Conservation (phyloP, 306 rosid species). For the Spatholobus suberectus region DNA sequence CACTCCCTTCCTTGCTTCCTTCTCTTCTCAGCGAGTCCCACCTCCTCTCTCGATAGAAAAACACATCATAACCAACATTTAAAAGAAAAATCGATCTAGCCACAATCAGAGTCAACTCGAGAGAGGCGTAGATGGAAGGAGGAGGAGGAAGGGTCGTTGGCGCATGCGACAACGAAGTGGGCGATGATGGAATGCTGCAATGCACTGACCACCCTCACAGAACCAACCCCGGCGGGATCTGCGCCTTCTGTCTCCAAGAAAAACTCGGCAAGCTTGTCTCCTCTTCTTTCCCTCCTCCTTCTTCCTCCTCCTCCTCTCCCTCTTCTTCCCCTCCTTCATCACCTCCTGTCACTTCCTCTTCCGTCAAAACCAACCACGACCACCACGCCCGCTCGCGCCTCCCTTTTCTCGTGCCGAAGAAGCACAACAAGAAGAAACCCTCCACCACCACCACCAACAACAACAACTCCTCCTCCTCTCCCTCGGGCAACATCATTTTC, state of each 20-base stretch:
- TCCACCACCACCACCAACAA: too few relatives aligned
- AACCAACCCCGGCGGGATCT: slow-evolving; percentile 79
- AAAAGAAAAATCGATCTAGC: too few relatives aligned
- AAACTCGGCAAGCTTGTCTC: slow-evolving; percentile 88
- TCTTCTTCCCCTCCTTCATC: slow-evolving; percentile 52
- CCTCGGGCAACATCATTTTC: slow-evolving; percentile 52
- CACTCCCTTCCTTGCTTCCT: too few relatives aligned
- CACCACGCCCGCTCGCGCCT: slow-evolving; percentile 51
- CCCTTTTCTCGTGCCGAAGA: slow-evolving; percentile 69
- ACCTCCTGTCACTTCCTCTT: too few relatives aligned
- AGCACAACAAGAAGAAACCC: background rate
- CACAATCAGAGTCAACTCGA: too few relatives aligned
- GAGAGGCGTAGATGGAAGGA: background rate
- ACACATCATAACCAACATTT: too few relatives aligned
- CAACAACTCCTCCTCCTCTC: slow-evolving; percentile 50
- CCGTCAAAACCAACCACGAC: too few relatives aligned
- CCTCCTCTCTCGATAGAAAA: too few relatives aligned
- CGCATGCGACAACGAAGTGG: slow-evolving; percentile 57
- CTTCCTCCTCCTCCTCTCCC: slow-evolving; percentile 56
- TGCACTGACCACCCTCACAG: slow-evolving; percentile 76
- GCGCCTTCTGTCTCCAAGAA: slow-evolving; percentile 89
- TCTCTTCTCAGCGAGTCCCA: too few relatives aligned
- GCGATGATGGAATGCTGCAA: slow-evolving; percentile 86
- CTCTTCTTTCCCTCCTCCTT: slow-evolving; percentile 65
- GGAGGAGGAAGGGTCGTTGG: too few relatives aligned